Conservation (phyloP, 2,329 filamentous ascomycete species). For the Purpureocillium takamizusanense region DNA sequence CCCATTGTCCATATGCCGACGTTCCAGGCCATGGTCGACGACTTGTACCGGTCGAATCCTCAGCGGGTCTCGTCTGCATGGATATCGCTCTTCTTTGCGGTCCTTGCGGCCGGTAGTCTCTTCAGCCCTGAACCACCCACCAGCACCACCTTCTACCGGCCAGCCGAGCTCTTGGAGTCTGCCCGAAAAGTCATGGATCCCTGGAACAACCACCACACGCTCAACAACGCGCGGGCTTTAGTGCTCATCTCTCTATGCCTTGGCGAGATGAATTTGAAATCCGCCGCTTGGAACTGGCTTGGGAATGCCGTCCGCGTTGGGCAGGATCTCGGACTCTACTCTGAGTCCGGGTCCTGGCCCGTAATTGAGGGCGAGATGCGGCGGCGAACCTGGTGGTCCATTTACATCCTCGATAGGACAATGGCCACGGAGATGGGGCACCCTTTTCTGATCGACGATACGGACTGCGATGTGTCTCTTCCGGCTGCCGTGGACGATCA, state of each 20-base stretch:
- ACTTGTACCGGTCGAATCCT: conserved; percentile 61
- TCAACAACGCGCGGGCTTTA: conserved; percentile 66
- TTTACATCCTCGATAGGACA: conserved; percentile 81
- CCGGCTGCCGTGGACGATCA: conserved; percentile 77
- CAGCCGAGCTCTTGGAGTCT: conserved; percentile 60
- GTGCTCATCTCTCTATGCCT: conserved; percentile 71
- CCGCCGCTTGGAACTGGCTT: conserved; percentile 79
- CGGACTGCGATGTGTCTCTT: conserved; percentile 76
- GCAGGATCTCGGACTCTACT: conserved; percentile 76
- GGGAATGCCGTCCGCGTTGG: conserved; percentile 70
- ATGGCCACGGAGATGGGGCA: conserved; percentile 73
- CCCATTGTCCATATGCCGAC: conserved; percentile 85
- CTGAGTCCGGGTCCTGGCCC: conserved; percentile 64
- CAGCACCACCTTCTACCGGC: conserved; percentile 40
- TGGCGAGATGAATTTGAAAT: conserved; percentile 78
- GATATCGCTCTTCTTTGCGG: conserved; percentile 71
- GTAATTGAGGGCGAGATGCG: conserved; percentile 78
- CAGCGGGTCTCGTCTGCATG: conserved; percentile 55
- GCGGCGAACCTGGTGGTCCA: conserved; percentile 83
- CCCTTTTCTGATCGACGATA: conserved; percentile 75
- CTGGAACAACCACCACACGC: conserved; percentile 68
- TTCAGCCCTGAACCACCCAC: conserved; percentile 51
- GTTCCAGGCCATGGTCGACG: conserved; percentile 68
- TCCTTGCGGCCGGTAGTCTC: conserved; percentile 74
- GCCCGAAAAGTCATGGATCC: conserved; percentile 65